A percentile compares a stretch with the other conserved stretches of the same genome.
Conservation (phyloP, 352 stramenopile species). For the Phytophthora crassamura region DNA sequence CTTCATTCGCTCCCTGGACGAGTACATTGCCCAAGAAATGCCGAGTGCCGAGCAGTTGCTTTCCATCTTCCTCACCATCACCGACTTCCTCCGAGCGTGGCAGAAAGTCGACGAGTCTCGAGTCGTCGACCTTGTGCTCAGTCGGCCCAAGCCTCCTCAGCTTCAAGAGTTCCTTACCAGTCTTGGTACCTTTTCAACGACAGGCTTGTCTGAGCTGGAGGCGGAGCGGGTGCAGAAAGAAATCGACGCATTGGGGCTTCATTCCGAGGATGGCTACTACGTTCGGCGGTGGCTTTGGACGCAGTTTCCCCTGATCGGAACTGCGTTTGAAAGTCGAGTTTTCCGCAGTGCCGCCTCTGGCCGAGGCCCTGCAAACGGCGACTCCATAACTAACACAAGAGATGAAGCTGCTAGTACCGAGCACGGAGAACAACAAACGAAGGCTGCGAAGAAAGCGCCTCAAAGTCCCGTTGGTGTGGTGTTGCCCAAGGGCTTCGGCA, state of each 20-base stretch:
- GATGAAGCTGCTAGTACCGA: conserved; percentile 12
- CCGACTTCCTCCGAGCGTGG: conserved; percentile 79
- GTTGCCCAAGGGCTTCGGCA: conserved; percentile 30
- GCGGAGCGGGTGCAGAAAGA: conserved; percentile 61
- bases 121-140: conserved; percentile 36
- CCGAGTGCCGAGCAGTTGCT: conserved; percentile 72
- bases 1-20: conserved; percentile 80
- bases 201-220: conserved; percentile 60
- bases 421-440: conserved; percentile 7
- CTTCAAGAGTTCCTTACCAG: conserved; percentile 79
- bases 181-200: conserved; percentile 61
- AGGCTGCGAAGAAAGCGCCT: conserved; percentile 16
- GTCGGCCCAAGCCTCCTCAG: conserved; percentile 62
- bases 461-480: conserved; percentile 13
- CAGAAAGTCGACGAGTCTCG: conserved; percentile 54
- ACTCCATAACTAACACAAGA: conserved; percentile 8
- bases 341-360: conserved; percentile 42
- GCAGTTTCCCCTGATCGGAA: conserved; percentile 84
- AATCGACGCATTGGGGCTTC: conserved; percentile 70
- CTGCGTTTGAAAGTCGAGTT: conserved; percentile 78
- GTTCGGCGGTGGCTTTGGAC: conserved; percentile 86
- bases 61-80: conserved; percentile 78
- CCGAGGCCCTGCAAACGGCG: conserved; percentile 5
- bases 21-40: conserved; percentile 69
- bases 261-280: conserved; percentile 76